Percentiles rank a stretch among this genome's conserved stretches.
Evolutionary conservation across 2,329 filamentous ascomycete species (phyloP).

Genomic region (Aureobasidium uvarum): DNA sequence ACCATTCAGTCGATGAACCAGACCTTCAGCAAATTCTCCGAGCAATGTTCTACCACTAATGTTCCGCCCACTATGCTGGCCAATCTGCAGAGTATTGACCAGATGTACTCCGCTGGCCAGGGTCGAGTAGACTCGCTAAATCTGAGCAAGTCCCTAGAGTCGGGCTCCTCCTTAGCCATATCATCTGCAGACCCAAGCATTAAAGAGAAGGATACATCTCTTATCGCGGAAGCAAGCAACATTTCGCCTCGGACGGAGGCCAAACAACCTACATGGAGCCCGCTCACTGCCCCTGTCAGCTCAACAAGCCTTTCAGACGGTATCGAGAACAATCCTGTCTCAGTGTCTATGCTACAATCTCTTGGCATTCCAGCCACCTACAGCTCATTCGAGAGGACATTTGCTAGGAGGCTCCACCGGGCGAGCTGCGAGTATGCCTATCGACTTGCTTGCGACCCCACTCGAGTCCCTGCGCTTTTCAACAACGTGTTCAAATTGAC

Average conservation of each 20-base stretch:
- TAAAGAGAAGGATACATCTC: neutral
- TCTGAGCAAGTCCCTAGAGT: neutral
- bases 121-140: neutral
- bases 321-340: neutral
- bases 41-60: conserved; percentile 40
- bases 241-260: neutral
- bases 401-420: conserved; percentile 69
- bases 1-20: conserved; percentile 72
- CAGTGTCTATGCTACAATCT: neutral
- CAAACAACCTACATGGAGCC: neutral
- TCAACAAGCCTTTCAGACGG: neutral
- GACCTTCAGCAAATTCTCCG: conserved; percentile 65
- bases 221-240: neutral
- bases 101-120: conserved; percentile 1
- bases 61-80: neutral
- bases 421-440: conserved; percentile 62
- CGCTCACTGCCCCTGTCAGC: neutral
- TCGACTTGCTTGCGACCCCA: conserved; percentile 44
- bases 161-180: neutral
- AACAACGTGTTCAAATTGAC: conserved; percentile 66
- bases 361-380: conserved; percentile 51
- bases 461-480: conserved; percentile 34
- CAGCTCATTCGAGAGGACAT: conserved; percentile 63
- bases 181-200: neutral
- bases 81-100: conserved; percentile 29